Conservation (phyloP, 495 filamentous ascomycete species). For the Neurospora sp. region DNA sequence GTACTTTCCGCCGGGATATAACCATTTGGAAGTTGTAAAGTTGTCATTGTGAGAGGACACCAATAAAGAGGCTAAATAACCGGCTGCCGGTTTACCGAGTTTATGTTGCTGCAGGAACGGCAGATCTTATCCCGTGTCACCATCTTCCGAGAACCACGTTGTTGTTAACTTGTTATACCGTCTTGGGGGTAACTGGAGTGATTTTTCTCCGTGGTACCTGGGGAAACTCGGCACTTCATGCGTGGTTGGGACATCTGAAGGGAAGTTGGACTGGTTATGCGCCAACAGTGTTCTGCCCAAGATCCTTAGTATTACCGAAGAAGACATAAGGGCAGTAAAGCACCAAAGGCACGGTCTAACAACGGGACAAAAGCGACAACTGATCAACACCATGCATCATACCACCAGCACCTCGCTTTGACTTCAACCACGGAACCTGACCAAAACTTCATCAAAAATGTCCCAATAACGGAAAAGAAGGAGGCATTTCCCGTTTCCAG, state of each 20-base stretch:
- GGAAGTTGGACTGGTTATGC: not conserved
- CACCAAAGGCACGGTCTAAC: not conserved
- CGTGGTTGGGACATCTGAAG: not conserved
- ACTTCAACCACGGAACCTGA: not conserved
- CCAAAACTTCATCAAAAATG: not conserved
- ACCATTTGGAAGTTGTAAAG: not conserved
- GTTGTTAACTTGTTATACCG: constrained; percentile 2
- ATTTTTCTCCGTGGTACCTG: not conserved
- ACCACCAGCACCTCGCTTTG: not conserved
- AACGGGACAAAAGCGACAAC: not conserved
- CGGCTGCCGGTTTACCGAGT: constrained; percentile 25
- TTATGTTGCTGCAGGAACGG: constrained; percentile 16
- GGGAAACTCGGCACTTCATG: not conserved
- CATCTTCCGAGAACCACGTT: constrained; percentile 3
- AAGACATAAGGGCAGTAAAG: not conserved
- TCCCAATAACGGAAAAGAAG: not conserved
- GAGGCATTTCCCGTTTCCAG: not conserved
- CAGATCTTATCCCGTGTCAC: constrained; percentile 8
- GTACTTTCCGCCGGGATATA: not conserved
- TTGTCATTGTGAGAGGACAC: not conserved
- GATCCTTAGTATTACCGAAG: no score
- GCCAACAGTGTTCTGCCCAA: no score
- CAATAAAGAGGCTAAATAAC: constrained; percentile 23
- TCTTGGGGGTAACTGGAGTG: constrained; percentile 15
- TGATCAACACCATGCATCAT: not conserved